Evolutionary conservation across 495 filamentous ascomycete genomes (phyloP), one percentile per base, ranked within the genome.

Genomic region (Coniosporium apollinis): DNA sequence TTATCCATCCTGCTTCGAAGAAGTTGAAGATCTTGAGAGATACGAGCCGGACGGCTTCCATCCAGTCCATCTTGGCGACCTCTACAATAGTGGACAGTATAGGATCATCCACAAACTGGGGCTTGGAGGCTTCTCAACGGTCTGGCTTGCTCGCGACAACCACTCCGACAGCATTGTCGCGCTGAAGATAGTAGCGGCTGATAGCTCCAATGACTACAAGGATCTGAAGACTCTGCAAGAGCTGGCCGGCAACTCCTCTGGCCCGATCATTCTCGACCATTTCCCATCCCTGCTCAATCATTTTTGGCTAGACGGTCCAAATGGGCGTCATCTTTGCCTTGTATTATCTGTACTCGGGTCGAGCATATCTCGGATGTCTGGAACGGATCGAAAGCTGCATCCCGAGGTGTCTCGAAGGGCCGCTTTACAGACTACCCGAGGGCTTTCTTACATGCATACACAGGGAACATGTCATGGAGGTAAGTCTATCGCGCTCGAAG

Each of bases 21-120:
- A 19, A 9, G 16, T 39, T 22, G 37, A 39, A 16, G 30, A 39
- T n/a, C 24, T 37, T 28, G 36, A 39, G 19, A 13, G 8, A 10
- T 68, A 68, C 38, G 35, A 41, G 5, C 38, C 46, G 3, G 59
- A 60, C 2, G 64, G 62, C 13, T 66, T 56, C 37, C 57, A 65
- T 46, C 60, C 60, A 5, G 28, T 60, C 8, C 33, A 50, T 13
- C 43, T 64, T 14, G 50, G 52, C 5, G 61, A 62, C 17, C 19
- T 35, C 1, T 38, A 56, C 15, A 29, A 56, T 28, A 33, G 56
- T 3, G 45, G 44, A 14, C 54, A 51, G 8, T 65, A 62, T 36
- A 44, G 37, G 19, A 37, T 63, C 1, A 50, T 61, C 13, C 45
- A 62, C 33, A 64, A 64, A 30, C 52, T 65, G 18, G 62, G 60